Conservation (phyloP, 768 basidiomycete species). For the Phaeolepiota aurea region DNA sequence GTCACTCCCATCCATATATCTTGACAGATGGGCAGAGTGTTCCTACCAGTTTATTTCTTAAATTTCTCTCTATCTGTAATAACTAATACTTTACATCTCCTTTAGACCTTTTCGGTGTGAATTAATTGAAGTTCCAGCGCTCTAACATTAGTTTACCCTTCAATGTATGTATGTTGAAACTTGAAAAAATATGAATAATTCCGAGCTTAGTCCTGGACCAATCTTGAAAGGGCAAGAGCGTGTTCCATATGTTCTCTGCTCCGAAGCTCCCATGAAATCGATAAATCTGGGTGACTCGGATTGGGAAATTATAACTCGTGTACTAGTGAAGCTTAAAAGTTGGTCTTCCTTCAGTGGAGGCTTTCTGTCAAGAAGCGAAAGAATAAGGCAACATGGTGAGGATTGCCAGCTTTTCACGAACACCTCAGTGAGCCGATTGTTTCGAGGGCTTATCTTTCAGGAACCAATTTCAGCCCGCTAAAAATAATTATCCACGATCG, state of each 20-base stretch:
- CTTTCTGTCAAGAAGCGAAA: too few relatives aligned
- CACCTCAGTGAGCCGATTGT: too few relatives aligned
- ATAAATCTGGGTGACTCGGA: background rate
- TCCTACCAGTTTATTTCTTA: constrained; percentile 8
- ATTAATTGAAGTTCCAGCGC: constrained; percentile 10
- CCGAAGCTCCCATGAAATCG: background rate
- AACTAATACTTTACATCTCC: constrained; percentile 19
- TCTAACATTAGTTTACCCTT: constrained; percentile 9
- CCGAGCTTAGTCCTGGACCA: background rate
- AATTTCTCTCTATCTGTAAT: constrained; percentile 21
- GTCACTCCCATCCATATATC: background rate
- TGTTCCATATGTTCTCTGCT: too few relatives aligned
- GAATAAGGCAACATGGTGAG: too few relatives aligned
- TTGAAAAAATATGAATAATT: constrained; percentile 1
- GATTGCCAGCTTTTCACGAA: background rate
- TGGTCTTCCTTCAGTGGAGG: too few relatives aligned
- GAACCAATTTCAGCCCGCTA: too few relatives aligned
- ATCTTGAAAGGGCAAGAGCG: background rate
- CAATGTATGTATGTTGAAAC: constrained; percentile 10
- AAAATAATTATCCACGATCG: too few relatives aligned
- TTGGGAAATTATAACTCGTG: background rate
- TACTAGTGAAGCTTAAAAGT: too few relatives aligned
- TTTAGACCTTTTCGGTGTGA: constrained; percentile 8
- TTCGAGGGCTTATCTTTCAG: too few relatives aligned
- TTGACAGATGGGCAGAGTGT: background rate